These are phyloP conservation scores for Pseudocercospora macadamiae DNA, from an alignment of 2,329 filamentous ascomycete genomes.

Conservation along the genomic window DNA sequence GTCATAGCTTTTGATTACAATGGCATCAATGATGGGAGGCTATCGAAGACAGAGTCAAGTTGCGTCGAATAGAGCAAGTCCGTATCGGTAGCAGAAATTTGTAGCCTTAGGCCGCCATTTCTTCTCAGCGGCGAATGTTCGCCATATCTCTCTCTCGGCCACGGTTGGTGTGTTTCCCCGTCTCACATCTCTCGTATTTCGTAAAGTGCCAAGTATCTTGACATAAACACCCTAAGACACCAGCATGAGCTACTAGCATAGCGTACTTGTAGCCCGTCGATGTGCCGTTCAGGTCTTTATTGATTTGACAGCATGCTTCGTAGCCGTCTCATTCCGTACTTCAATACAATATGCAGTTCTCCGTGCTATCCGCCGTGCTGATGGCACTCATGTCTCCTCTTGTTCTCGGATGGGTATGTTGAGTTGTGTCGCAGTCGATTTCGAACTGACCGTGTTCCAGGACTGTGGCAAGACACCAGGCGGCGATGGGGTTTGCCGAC, in stretches of 20 bases:
- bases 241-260: neutral
- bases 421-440: neutral
- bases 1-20: no score
- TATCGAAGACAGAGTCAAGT: no score
- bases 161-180: neutral
- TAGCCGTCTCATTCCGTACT: neutral
- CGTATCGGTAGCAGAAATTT: no score
- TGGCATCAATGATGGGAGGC: no score
- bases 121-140: neutral
- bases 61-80: no score
- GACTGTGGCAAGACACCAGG: neutral
- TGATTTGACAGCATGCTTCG: no score
- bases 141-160: neutral
- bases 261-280: neutral
- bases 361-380: neutral
- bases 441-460: neutral
- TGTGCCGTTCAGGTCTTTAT: neutral
- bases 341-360: neutral
- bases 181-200: neutral
- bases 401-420: slow-evolving; percentile 4
- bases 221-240: neutral
- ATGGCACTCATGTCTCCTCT: neutral
- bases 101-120: neutral
- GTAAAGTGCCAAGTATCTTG: neutral
- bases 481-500: neutral